Base-by-base conservation (phyloP, 257 asterid species). In the Eucommia ulmoides region DNA sequence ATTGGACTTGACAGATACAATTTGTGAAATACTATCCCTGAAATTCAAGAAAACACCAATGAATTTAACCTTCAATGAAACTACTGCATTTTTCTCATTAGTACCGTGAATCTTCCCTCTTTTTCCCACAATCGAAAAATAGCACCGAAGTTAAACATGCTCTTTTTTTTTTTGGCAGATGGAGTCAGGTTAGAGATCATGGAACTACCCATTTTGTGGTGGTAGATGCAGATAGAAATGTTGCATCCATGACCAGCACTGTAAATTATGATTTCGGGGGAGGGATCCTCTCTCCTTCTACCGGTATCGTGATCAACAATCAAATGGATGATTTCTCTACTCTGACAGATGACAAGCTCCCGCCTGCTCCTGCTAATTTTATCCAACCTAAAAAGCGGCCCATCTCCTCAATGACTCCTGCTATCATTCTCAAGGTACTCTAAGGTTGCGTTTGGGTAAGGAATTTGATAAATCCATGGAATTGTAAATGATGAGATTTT, bases 301-400 rank as follows among this genome's bases (percentile, higher is more conserved):
- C 97, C 0, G 97, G 97, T 50, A 84, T 88, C 52, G 38, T 88
- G 53, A 85, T 88, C 41, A 88, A 88, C 72, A 72, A 88, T 19
- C 93, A 88, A 71, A 88, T 88, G 96, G 97, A 72, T 45, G 97
- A 88, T 63, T 88, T 88, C 72, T 80, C 94, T 4, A 66, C 55
- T 20, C 97, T 94, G 19, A 78, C 69, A 20, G 97, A 78, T 0
- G 87, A 82, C 60, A 22, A 55, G 23, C 91, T 84, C 44, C 97
- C 97, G 54, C 97, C 96, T 3, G 77, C 97, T 51, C 97, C 97
- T 1, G 42, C 85, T 52, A 88, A 88, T 65, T 84, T 84, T 41
- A 88, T 84, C 46, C 62, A 35, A 41, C 97, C 96, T 7, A 73
- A 82, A 56, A 88, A 88, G 72, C 70, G 96, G 29, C 97, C 97